Evolutionary conservation across 2,329 filamentous ascomycete species (phyloP).

Genomic region (Diaporthe nobilis): DNA sequence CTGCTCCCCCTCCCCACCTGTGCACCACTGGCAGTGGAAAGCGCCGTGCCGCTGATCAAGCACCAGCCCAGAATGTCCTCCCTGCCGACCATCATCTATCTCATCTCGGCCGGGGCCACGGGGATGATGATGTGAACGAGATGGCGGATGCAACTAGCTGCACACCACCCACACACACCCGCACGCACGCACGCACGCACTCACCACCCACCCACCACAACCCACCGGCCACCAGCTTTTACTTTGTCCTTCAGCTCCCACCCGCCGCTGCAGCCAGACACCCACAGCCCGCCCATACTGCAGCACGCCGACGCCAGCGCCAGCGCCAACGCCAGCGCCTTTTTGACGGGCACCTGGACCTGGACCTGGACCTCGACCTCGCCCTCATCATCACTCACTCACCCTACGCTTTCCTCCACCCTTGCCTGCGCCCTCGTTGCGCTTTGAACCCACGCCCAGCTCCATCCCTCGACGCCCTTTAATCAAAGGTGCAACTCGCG

Average conservation of each 20-base stretch:
- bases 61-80: slow-evolving; percentile 27
- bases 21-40: slow-evolving; percentile 20
- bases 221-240: slow-evolving; percentile 17
- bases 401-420: slow-evolving; percentile 8
- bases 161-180: slow-evolving; percentile 6
- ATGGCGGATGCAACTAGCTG: slow-evolving; percentile 30
- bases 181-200: not conserved
- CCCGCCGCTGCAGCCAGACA: slow-evolving; percentile 25
- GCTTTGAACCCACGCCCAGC: slow-evolving; percentile 34
- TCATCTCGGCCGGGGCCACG: slow-evolving; percentile 33
- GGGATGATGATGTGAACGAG: slow-evolving; percentile 32
- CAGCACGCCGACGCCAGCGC: slow-evolving; percentile 24
- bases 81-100: slow-evolving; percentile 33
- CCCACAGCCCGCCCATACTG: slow-evolving; percentile 18
- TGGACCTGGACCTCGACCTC: not conserved
- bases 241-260: slow-evolving; percentile 28
- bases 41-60: slow-evolving; percentile 28
- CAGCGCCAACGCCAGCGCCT: slow-evolving; percentile 21
- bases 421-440: slow-evolving; percentile 35
- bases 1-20: not conserved
- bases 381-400: not conserved
- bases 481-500: slow-evolving; percentile 32
- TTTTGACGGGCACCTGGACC: slow-evolving; percentile 12
- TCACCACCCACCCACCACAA: slow-evolving; percentile 3
- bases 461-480: slow-evolving; percentile 37